Evolutionary conservation across 306 rosid genomes (phyloP).

Genomic region (Cicer cuneatum): DNA sequence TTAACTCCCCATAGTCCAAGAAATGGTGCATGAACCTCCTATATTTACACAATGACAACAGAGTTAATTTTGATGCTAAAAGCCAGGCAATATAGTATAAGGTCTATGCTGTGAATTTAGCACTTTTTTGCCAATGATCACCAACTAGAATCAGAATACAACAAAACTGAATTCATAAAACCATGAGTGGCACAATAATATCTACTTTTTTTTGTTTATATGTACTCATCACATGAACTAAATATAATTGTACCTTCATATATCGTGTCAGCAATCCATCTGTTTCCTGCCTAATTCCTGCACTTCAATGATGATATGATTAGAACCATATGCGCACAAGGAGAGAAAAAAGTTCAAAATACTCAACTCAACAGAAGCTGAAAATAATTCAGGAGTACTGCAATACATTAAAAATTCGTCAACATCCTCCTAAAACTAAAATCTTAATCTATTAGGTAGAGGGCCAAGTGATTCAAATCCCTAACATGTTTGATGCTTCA

Average conservation of each 20-base stretch:
- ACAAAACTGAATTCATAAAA: slow-evolving; percentile 29
- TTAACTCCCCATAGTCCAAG: slow-evolving; percentile 90
- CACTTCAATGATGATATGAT: slow-evolving; percentile 45
- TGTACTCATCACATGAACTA: slow-evolving; percentile 16
- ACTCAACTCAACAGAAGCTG: slow-evolving; percentile 31
- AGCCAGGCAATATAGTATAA: slow-evolving; percentile 28
- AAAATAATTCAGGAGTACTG: slow-evolving; percentile 2
- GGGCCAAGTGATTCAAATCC: background rate
- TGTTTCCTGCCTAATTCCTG: slow-evolving; percentile 64
- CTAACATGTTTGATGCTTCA: slow-evolving; percentile 34
- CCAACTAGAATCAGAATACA: slow-evolving; percentile 32
- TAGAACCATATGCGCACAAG: slow-evolving; percentile 46
- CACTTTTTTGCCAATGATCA: slow-evolving; percentile 21
- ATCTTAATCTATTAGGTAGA: slow-evolving; percentile 24
- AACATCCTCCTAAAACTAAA: slow-evolving; percentile 21
- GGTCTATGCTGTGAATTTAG: slow-evolving; percentile 10
- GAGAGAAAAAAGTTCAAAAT: slow-evolving; percentile 22
- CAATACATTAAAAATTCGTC: background rate
- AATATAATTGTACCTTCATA: slow-evolving; percentile 73
- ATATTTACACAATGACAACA: slow-evolving; percentile 43
- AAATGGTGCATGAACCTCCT: slow-evolving; percentile 91
- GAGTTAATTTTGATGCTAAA: slow-evolving; percentile 28
- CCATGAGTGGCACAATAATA: slow-evolving; percentile 13
- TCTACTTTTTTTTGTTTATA: background rate
- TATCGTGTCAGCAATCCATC: slow-evolving; percentile 77